Conservation (phyloP, 2,329 filamentous ascomycete species). For the Colletotrichum higginsianum region DNA sequence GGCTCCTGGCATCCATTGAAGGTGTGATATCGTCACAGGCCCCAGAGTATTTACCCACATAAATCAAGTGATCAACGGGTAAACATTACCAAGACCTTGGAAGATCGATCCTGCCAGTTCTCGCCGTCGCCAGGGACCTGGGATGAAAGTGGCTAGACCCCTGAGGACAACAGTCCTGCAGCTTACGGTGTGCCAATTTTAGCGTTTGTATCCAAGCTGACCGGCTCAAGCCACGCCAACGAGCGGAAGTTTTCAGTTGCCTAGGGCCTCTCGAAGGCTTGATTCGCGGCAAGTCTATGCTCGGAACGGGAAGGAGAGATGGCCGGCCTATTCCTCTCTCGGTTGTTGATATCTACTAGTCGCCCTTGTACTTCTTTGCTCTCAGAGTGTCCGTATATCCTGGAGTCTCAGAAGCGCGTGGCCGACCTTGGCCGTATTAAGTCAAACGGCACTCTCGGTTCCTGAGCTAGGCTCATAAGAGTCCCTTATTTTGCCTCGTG, state of each 20-base stretch:
- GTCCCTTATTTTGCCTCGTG: not conserved
- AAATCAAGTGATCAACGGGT: conserved; percentile 2
- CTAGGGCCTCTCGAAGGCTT: conserved; percentile 26
- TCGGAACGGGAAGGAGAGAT: conserved; percentile 19
- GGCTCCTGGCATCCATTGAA: not conserved
- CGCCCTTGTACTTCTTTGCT: not conserved
- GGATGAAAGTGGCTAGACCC: conserved; percentile 11
- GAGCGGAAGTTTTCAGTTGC: conserved; percentile 27
- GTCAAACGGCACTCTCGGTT: conserved; percentile 27
- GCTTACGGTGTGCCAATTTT: conserved; percentile 18
- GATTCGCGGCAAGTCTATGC: conserved; percentile 27
- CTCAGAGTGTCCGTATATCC: conserved; percentile 3
- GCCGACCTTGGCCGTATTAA: conserved; percentile 18
- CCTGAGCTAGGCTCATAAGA: conserved; percentile 29
- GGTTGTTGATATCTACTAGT: conserved; percentile 12
- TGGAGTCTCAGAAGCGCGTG: not conserved
- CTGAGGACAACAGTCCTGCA: conserved; percentile 20
- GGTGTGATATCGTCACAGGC: not conserved
- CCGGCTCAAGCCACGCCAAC: conserved; percentile 19
- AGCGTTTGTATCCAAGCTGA: conserved; percentile 7
- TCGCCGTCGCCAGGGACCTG: conserved; percentile 15
- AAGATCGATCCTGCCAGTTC: conserved; percentile 16
- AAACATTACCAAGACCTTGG: conserved; percentile 22
- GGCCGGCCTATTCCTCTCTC: conserved; percentile 8
- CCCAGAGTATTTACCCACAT: not conserved